Evolutionary conservation across 2,329 filamentous ascomycete species (phyloP), one percentile per base, ranked within the genome.

Genomic region (Sporothrix mexicana): DNA sequence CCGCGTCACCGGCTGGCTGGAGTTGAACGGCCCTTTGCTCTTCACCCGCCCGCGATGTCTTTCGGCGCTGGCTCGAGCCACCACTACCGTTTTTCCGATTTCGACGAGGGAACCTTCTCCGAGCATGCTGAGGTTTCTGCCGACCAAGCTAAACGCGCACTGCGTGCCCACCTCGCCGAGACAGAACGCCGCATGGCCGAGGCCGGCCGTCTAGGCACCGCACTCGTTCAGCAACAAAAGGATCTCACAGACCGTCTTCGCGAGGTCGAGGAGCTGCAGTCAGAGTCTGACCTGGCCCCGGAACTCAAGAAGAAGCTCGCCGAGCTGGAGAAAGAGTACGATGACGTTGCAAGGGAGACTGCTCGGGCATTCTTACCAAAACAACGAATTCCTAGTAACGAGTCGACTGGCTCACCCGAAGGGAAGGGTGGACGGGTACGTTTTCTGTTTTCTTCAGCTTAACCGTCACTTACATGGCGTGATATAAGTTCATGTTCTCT

Each of bases 321-420:
- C 15, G 94, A 97, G 75, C 90, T 99, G 74, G 96, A 99, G 81
- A 93, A 90, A 81, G 96, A 99, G 79, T 98, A 97, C 83, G 95
- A 97, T 80, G 95, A 98, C 79, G 91, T 98, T 64, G 94, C 95
- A 13, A 88, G 92, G 75, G 95, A 98, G 80, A 96, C 93, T 66
- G 94, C 95, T 59, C 88, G 95, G 76, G 94, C 93, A 2, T 95
- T 98, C 80, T 84, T 98, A 74, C 92, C 90, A 47, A 96, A 96
- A 77, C 94, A 94, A 80, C 89, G 94, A 78, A 88, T 93, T 25
- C 89, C 92, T 20, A 94, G 92, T 80, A 89, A 87, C 75, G 92
- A 94, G 78, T 82, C 83, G 59, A 81, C 83, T 59, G 84, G 83
- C 62, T 88, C 87, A 17, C 85, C 85, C 0, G 87, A 89, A 72